Conservation (phyloP, 345 rosid genomes). For the Schrenkiella parvula region DNA sequence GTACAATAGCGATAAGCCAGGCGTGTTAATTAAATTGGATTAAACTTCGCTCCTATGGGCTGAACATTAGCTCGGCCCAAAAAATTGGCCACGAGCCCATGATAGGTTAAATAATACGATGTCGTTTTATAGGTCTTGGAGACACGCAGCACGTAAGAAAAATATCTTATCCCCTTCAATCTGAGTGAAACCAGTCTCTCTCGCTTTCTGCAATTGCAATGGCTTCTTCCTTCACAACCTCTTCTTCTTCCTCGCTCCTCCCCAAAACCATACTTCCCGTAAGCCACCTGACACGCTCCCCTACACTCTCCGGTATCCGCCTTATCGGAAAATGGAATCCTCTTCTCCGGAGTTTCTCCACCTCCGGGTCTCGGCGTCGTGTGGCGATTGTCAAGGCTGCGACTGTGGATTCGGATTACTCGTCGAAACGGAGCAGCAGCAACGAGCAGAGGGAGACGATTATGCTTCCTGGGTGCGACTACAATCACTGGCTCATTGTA, state of each 20-base stretch:
- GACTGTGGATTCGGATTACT: slow-evolving; percentile 55
- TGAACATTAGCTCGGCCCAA: slow-evolving; percentile 4
- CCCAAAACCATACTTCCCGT: slow-evolving; percentile 39
- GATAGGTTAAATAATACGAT: neutral
- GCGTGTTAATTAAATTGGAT: too few relatives aligned
- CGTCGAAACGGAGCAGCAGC: slow-evolving; percentile 63
- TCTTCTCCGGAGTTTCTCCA: slow-evolving; percentile 7
- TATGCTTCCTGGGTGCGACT: slow-evolving; percentile 91
- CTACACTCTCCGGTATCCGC: neutral
- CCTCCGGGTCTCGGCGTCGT: slow-evolving; percentile 19
- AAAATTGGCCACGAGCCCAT: slow-evolving; percentile 8
- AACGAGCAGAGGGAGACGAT: slow-evolving; percentile 84
- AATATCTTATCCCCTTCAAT: slow-evolving; percentile 20
- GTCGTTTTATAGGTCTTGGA: neutral
- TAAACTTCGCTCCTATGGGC: neutral
- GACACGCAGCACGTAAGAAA: neutral
- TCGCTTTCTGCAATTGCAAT: slow-evolving; percentile 24
- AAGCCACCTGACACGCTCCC: neutral
- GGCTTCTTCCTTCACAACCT: slow-evolving; percentile 54
- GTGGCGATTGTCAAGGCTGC: slow-evolving; percentile 42
- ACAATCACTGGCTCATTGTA: slow-evolving; percentile 94
- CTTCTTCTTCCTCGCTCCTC: slow-evolving; percentile 36
- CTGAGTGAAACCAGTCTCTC: slow-evolving; percentile 3
- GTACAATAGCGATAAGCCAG: too few relatives aligned
- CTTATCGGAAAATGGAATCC: neutral